phyloP scores from a whole-genome alignment of 768 basidiomycete genomes.

The Aureoboletus auriporus region DNA sequence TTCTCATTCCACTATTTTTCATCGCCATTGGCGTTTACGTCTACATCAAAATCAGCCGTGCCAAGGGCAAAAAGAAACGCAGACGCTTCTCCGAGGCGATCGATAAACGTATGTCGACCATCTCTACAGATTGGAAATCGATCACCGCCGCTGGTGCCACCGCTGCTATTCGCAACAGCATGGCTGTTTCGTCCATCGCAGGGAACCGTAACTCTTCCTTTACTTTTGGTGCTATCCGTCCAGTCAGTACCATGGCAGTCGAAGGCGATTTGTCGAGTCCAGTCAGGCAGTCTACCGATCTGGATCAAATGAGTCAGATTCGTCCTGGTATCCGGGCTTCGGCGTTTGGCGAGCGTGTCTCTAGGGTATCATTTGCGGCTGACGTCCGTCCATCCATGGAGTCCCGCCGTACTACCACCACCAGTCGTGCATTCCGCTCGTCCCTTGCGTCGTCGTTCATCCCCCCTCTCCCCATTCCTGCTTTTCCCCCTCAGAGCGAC shows the following conservation, averaged over 20 bases:
- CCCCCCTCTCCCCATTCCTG: conserved; percentile 37
- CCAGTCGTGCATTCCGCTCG: conserved; percentile 43
- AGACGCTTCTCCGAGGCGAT: conserved; percentile 60
- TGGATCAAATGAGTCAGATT: conserved; percentile 38
- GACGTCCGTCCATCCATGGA: conserved; percentile 48
- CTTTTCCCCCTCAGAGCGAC: conserved; percentile 20
- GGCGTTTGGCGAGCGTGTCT: conserved; percentile 45
- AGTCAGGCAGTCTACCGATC: conserved; percentile 40
- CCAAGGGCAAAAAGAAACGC: conserved; percentile 46
- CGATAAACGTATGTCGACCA: conserved; percentile 83
- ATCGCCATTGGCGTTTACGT: conserved; percentile 38
- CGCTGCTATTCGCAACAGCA: conserved; percentile 68
- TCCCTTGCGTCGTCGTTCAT: conserved; percentile 38
- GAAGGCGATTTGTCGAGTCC: conserved; percentile 36
- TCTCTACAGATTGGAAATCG: conserved; percentile 73
- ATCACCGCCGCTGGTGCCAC: conserved; percentile 66
- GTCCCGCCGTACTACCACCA: conserved; percentile 37
- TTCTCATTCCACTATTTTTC: conserved; percentile 61
- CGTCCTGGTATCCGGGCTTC: conserved; percentile 55
- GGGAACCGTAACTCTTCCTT: conserved; percentile 45
- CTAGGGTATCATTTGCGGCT: conserved; percentile 68
- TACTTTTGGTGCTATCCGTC: conserved; percentile 54
- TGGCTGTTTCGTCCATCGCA: conserved; percentile 40
- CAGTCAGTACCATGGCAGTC: conserved; percentile 40
- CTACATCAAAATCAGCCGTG: conserved; percentile 55